Conservation (phyloP, 73 alveolate genomes). For the Symbiodinium natans region DNA sequence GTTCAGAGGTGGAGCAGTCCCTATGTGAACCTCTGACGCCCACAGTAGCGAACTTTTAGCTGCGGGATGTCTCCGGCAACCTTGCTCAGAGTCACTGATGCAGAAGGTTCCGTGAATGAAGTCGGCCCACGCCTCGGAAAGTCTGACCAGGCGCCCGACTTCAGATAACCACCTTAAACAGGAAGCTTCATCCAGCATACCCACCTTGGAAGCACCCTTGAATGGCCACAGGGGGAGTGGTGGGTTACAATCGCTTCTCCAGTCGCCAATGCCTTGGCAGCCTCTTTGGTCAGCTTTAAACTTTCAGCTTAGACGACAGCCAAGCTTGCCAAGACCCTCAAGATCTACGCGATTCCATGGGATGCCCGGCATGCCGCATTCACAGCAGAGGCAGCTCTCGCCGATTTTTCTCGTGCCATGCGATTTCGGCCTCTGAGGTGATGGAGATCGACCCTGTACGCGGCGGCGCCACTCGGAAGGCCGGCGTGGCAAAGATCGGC, state of each 20-base stretch:
- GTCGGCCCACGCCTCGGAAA: conserved; percentile 2
- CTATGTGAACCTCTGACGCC: too few relatives aligned
- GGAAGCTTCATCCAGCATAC: too few relatives aligned
- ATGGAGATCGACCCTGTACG: conserved; percentile 11
- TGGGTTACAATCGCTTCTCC: conserved; percentile 78
- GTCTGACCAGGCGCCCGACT: background rate
- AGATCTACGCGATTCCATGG: conserved; percentile 82
- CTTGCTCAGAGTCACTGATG: too few relatives aligned
- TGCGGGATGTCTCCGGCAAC: too few relatives aligned
- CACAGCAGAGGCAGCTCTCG: background rate
- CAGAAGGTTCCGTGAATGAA: background rate
- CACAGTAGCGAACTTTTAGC: too few relatives aligned
- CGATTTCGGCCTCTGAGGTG: background rate
- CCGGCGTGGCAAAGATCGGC: background rate
- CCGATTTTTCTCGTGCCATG: background rate
- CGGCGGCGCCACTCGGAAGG: conserved; percentile 13
- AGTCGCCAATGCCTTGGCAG: background rate
- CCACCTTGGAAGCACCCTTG: too few relatives aligned
- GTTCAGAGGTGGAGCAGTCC: too few relatives aligned
- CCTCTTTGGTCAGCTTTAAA: too few relatives aligned
- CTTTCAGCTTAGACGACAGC: too few relatives aligned
- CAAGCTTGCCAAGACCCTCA: conserved; percentile 11
- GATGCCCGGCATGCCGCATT: conserved; percentile 43
- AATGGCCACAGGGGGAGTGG: conserved; percentile 86
- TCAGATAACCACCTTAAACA: too few relatives aligned